These are phyloP conservation scores for Ascochyta fabae DNA, from an alignment of 2,329 filamentous ascomycete species.

Conservation along the genomic window DNA sequence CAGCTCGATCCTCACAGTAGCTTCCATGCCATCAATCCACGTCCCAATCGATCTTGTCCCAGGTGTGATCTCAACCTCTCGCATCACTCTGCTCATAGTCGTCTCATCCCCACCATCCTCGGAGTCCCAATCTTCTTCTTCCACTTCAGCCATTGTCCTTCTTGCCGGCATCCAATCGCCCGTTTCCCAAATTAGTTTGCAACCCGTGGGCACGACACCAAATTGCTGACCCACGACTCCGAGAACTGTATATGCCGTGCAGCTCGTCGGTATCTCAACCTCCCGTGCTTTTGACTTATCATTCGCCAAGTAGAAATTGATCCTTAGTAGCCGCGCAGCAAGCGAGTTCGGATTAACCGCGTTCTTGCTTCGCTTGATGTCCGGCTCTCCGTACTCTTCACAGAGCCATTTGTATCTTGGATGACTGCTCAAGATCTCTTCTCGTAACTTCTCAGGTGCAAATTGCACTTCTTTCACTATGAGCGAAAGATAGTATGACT, in stretches of 20 bases:
- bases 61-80: slow-evolving; percentile 80
- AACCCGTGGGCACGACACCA: slow-evolving; percentile 64
- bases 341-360: slow-evolving; percentile 77
- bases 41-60: slow-evolving; percentile 83
- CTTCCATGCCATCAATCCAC: slow-evolving; percentile 77
- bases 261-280: slow-evolving; percentile 71
- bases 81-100: slow-evolving; percentile 74
- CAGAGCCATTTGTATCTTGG: slow-evolving; percentile 78
- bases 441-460: slow-evolving; percentile 61
- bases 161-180: slow-evolving; percentile 83
- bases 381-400: slow-evolving; percentile 74
- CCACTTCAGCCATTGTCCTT: slow-evolving; percentile 64
- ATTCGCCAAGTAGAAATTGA: slow-evolving; percentile 58
- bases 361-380: slow-evolving; percentile 58
- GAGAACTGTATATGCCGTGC: slow-evolving; percentile 82
- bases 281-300: slow-evolving; percentile 25
- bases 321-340: slow-evolving; percentile 74
- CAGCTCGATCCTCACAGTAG: slow-evolving; percentile 72
- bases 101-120: slow-evolving; percentile 56
- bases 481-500: slow-evolving; percentile 89
- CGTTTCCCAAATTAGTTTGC: slow-evolving; percentile 84
- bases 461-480: slow-evolving; percentile 77
- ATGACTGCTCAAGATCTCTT: slow-evolving; percentile 67
- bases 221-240: slow-evolving; percentile 78
- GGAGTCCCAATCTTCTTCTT: slow-evolving; percentile 56